Base-by-base conservation (phyloP, 495 filamentous ascomycete species). In the Annulohypoxylon moriforme region DNA sequence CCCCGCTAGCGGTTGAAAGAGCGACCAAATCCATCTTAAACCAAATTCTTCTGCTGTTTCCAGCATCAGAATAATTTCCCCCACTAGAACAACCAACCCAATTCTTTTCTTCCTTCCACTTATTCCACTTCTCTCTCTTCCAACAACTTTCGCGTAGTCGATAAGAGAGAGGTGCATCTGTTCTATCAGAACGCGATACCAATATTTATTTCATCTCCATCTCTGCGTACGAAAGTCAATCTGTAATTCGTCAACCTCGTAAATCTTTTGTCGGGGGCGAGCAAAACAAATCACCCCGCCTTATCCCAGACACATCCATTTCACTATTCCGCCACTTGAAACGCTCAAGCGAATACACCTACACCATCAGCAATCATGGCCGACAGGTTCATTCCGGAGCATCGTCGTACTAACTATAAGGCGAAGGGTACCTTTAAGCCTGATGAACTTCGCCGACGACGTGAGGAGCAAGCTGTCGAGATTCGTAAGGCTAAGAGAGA, bases 331-430 rank as follows among this genome's bases (percentile, higher is more conserved):
- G 66, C 71, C 63, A 75, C 68, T 73, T 74, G 60, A 61, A 69
- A 59, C 24, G n/a, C 40, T 16, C 64, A 75, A 77, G 55, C 44
- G 60, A 69, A 64, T 25, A 63, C 52, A 29, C 53, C 67, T 25
- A 63, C 52, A 29, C 47, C 67, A 69, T 59, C 79, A 73, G 80
- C 80, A 80, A 91, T 73, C 85, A 99, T 99, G 96, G 89, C 95
- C 76, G 96, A 99, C 78, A 93, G 94, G 53, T 99, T 97, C 85
- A 99, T 99, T 79, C 96, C 96, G 78, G 96, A 98, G 84, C 96
- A 99, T 88, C 94, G 96, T 78, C 96, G 96, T 77, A 97, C 91
- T 52, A 94, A 97, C 83, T 99, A 96, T 89, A 99, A 99, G 90
- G 96, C 96, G 67, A 96, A 96, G 86, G 93, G 91, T 80, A 92